Base-by-base conservation (phyloP, 164 flowering plant genomes). In the Santalum album region DNA sequence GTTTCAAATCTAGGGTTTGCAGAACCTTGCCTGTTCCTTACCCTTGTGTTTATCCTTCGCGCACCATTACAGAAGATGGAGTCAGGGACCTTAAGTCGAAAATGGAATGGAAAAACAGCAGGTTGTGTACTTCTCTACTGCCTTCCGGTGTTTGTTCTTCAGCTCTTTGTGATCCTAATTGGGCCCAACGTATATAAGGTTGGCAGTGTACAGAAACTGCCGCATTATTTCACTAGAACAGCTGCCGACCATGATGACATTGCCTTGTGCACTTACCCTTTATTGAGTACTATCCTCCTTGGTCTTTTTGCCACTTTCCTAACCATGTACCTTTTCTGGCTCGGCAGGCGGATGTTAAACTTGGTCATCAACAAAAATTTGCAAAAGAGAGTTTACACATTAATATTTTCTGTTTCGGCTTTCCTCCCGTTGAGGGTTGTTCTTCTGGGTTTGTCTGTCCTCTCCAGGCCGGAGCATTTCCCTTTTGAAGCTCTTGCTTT, bases 1-100 rank as follows among this genome's bases (percentile, higher is more conserved):
- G 74, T 92, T 21, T 85, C 97, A 11, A 92, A 85, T 68, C 63
- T 92, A 22, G 99, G 99, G 48, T 85, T 92, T 73, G 81, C 99
- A 68, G 99, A 92, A 72, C 99, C 99, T 18, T 78, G 95, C 77
- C 65, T 92, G 35, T 81, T 83, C 55, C 86, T 92, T 53, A 83
- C 86, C 45, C 72, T 87, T 16, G 61, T 74, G 45, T 79, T 85
- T 68, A 95, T 92, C 47, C 81, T 92, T 39, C 95, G 82, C 17
- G 91, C 91, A 11, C 82, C 99, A 5, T 68, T 92, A 61, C 78
- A 83, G 72, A 70, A 49, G 56, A 73, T 76, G 71, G 85, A 76
- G 12, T 71, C 74, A 1, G 95, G 90, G 34, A 76, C 78, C 25
- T 64, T 80, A 49, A 74, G 81, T 59, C 73, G 22, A 52, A 77